Conservation (phyloP, 257 asterid genomes). For the Solanum chilense region DNA sequence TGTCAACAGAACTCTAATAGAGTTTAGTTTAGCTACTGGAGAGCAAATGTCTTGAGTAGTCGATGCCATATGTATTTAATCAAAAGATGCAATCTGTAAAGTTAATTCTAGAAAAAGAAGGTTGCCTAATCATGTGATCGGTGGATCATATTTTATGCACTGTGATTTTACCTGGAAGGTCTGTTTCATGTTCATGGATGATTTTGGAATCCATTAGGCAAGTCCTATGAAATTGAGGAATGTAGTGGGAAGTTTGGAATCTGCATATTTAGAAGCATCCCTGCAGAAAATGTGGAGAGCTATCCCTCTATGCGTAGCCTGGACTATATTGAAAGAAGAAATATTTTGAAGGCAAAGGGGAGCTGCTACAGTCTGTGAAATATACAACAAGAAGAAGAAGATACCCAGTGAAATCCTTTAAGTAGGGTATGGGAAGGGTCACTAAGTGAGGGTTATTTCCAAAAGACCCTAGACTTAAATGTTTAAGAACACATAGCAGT, state of each 20-base stretch:
- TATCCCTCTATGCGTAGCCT: neutral
- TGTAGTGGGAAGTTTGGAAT: neutral
- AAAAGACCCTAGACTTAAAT: neutral
- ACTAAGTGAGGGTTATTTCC: neutral
- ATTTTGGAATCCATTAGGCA: neutral
- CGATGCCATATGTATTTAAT: neutral
- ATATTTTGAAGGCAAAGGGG: neutral
- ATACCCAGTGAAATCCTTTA: neutral
- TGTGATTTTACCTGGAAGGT: neutral
- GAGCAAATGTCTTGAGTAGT: no score
- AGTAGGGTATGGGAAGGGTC: neutral
- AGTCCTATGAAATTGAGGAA: neutral
- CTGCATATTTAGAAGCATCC: neutral
- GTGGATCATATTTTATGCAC: neutral
- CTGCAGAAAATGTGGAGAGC: neutral
- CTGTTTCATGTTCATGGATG: neutral
- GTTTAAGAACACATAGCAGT: neutral
- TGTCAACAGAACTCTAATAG: no score
- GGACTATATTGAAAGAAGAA: neutral
- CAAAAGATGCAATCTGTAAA: neutral
- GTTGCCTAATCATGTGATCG: neutral
- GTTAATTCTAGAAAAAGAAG: neutral
- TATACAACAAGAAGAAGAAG: neutral
- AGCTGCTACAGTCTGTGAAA: neutral
- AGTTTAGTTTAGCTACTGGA: no score